phyloP scores from a whole-genome alignment of 1,139 yeast species.

The Pneumocystis oryctolagi region DNA sequence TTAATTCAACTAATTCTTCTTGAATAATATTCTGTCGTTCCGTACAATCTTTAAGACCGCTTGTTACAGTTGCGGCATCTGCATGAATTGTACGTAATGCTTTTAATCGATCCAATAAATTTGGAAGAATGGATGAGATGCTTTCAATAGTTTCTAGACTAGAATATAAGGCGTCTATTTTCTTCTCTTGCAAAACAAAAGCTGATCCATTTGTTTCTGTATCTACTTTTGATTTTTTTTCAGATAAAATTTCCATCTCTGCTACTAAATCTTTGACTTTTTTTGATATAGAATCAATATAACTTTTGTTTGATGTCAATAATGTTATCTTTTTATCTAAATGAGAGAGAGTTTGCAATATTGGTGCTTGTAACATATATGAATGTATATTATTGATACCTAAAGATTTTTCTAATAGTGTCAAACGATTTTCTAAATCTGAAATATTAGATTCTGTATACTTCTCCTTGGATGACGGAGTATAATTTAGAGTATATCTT shows the following conservation, averaged over 20 bases:
- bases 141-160: not conserved
- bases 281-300: not conserved
- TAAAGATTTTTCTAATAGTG: not conserved
- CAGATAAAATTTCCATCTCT: not conserved
- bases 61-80: not conserved
- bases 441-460: not conserved
- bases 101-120: conserved; percentile 1
- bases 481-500: not conserved
- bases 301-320: not conserved
- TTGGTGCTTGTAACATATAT: not conserved
- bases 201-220: not conserved
- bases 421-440: not conserved
- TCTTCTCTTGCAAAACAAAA: not conserved
- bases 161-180: not conserved
- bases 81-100: not conserved
- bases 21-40: not conserved
- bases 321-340: not conserved
- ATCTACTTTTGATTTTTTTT: not conserved
- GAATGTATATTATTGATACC: not conserved
- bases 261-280: not conserved
- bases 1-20: not conserved
- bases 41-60: not conserved
- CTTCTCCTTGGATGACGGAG: not conserved
- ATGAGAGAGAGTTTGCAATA: not conserved
- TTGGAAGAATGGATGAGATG: not conserved